phyloP scores from a whole-genome alignment of 768 basidiomycete genomes.

The Suillus fuscotomentosus region DNA sequence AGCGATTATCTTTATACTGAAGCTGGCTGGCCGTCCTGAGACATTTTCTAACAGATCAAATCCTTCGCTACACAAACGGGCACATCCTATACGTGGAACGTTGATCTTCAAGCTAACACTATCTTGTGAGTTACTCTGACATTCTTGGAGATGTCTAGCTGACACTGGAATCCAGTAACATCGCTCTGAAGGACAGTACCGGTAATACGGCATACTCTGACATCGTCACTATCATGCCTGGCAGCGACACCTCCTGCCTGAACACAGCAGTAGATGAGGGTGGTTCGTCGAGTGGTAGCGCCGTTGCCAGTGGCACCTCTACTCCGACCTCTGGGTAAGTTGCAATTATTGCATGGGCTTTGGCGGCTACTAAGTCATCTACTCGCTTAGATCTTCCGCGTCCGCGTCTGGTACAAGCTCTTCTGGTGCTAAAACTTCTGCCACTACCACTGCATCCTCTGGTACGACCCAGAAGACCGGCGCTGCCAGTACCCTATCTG shows the following conservation, averaged over 20 bases:
- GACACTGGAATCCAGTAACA: conserved; percentile 39
- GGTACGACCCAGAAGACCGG: conserved; percentile 25
- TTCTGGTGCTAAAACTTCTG: conserved; percentile 16
- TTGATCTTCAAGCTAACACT: conserved; percentile 44
- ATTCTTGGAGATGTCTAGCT: background rate
- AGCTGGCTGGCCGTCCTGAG: conserved; percentile 10
- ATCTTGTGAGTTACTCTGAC: conserved; percentile 40
- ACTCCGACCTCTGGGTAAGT: background rate
- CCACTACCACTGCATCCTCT: conserved; percentile 14
- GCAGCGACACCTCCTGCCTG: conserved; percentile 32
- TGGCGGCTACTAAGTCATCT: background rate
- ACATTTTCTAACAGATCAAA: conserved; percentile 43
- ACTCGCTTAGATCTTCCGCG: conserved; percentile 16
- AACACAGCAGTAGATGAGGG: conserved; percentile 20
- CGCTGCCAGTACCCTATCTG: conserved; percentile 30
- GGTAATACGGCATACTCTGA: conserved; percentile 55
- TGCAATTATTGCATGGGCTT: background rate
- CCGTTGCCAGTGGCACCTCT: conserved; percentile 7
- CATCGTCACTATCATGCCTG: conserved; percentile 40
- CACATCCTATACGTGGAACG: conserved; percentile 51
- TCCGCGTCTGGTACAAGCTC: conserved; percentile 11
- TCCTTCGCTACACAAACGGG: conserved; percentile 46
- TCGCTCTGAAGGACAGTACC: conserved; percentile 55
- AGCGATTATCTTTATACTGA: conserved; percentile 16
- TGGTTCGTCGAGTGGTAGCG: conserved; percentile 6